phyloP scores from a whole-genome alignment of 2,329 filamentous ascomycete species.

The Bipolaris oryzae region DNA sequence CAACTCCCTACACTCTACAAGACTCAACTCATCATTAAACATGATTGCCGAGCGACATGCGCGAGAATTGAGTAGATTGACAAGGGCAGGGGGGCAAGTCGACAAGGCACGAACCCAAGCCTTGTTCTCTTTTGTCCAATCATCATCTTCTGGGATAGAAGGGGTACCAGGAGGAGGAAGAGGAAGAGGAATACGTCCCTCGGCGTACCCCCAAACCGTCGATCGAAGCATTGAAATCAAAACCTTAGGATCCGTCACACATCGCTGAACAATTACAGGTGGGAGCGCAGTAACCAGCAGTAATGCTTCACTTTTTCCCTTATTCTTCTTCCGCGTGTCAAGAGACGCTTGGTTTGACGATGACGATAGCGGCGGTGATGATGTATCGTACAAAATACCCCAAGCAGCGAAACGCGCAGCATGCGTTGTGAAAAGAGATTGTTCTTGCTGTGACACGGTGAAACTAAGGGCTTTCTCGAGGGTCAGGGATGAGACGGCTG shows the following conservation, averaged over 20 bases:
- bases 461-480: conserved; percentile 66
- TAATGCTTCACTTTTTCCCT: conserved; percentile 7
- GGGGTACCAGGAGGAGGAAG: background rate
- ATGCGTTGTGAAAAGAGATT: conserved; percentile 61
- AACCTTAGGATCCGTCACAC: conserved; percentile 71
- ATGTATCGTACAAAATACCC: conserved; percentile 70
- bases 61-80: conserved; percentile 77
- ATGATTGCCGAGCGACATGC: conserved; percentile 82
- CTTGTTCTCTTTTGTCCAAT: background rate
- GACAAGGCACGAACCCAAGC: conserved; percentile 68
- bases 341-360: background rate
- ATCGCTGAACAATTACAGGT: conserved; percentile 75
- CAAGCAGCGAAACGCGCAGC: conserved; percentile 68
- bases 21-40: conserved; percentile 76
- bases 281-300: conserved; percentile 68
- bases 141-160: background rate
- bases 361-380: too few relatives aligned
- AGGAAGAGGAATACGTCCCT: conserved; percentile 15
- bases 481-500: conserved; percentile 37
- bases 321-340: conserved; percentile 12
- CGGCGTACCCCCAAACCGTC: conserved; percentile 69
- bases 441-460: conserved; percentile 67
- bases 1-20: conserved; percentile 64
- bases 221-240: conserved; percentile 75
- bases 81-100: conserved; percentile 73